Evolutionary conservation across 108 stramenopile genomes (phyloP).

Genomic region (Stephanodiscus triporus): DNA sequence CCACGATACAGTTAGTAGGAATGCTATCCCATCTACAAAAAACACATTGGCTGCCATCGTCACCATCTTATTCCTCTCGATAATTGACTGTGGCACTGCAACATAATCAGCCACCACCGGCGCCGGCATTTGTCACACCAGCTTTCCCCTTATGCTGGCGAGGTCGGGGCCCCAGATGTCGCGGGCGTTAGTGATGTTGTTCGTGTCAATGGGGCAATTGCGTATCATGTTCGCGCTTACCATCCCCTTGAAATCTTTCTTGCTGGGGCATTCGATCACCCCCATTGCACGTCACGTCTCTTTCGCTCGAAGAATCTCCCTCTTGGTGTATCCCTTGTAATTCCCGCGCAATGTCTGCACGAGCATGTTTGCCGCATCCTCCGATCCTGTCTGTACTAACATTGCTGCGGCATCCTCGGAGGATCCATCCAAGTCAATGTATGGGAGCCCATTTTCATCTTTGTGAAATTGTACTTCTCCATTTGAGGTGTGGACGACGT

Average conservation of each 20-base stretch:
- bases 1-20: constrained; percentile 22
- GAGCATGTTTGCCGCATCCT: not conserved
- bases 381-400: not conserved
- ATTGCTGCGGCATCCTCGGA: not conserved
- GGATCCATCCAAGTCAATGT: not conserved
- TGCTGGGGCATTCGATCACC: too few relatives aligned
- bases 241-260: constrained; percentile 9
- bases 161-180: constrained; percentile 37
- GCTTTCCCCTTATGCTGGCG: constrained; percentile 32
- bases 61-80: constrained; percentile 19
- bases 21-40: too few relatives aligned
- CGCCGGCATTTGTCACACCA: constrained; percentile 9
- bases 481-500: constrained; percentile 12
- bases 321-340: constrained; percentile 15
- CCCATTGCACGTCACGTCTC: constrained; percentile 3
- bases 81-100: constrained; percentile 16
- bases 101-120: constrained; percentile 19
- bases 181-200: constrained; percentile 16
- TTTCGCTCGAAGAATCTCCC: constrained; percentile 17
- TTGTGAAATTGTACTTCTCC: constrained; percentile 7
- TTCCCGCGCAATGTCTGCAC: constrained; percentile 20
- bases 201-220: constrained; percentile 27
- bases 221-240: constrained; percentile 18
- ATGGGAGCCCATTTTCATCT: not conserved
- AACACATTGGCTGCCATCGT: constrained; percentile 23